Percentiles rank a stretch among this genome's conserved stretches.
phyloP scores from a whole-genome alignment of 2,329 filamentous ascomycete species.

The Cordyceps militaris region DNA sequence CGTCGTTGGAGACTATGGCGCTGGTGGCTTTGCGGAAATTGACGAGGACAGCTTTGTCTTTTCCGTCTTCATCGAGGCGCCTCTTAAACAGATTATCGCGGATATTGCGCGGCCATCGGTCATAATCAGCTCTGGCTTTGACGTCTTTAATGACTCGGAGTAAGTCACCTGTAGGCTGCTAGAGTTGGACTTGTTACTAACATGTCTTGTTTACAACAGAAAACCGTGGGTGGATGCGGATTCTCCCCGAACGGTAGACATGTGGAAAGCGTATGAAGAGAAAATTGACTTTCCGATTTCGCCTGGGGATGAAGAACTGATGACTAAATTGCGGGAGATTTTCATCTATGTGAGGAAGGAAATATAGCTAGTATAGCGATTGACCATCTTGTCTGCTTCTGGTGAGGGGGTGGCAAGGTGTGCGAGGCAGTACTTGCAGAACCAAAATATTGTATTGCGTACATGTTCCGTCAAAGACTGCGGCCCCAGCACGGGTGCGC shows the following conservation, averaged over 20 bases:
- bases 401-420: too few relatives aligned
- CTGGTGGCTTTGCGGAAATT: constrained; percentile 14
- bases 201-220: neutral
- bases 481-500: too few relatives aligned
- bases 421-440: too few relatives aligned
- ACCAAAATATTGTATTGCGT: too few relatives aligned
- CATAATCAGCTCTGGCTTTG: neutral
- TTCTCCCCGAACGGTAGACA: constrained; percentile 14
- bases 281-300: neutral
- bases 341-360: neutral
- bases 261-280: constrained; percentile 7
- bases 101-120: constrained; percentile 17
- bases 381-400: too few relatives aligned
- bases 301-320: neutral
- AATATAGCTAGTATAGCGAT: neutral
- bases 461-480: too few relatives aligned
- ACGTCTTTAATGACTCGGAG: neutral
- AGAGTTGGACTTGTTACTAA: neutral
- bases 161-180: neutral
- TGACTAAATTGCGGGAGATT: neutral
- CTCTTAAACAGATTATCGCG: constrained; percentile 18
- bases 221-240: constrained; percentile 6
- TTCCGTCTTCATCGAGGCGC: constrained; percentile 6
- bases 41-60: constrained; percentile 17
- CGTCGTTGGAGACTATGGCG: constrained; percentile 12